Evolutionary conservation across 2,329 filamentous ascomycete species (phyloP).

Genomic region (Westerdykella ornata): DNA sequence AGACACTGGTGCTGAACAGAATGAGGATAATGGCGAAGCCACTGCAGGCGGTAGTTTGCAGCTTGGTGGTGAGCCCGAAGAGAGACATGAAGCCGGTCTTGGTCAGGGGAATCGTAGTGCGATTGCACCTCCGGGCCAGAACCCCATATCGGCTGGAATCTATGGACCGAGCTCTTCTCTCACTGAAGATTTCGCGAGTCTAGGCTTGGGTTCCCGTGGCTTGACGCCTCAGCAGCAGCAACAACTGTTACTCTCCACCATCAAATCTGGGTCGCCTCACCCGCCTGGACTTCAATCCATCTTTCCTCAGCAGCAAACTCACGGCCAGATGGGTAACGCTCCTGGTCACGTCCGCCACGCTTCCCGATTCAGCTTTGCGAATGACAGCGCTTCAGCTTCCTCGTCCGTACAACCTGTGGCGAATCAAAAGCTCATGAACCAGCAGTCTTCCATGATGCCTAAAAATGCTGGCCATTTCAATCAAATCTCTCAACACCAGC

Average conservation of each 20-base stretch:
- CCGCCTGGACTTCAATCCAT: conserved; percentile 50
- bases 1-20: conserved; percentile 44
- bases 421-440: conserved; percentile 73
- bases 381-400: conserved; percentile 57
- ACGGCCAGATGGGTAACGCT: conserved; percentile 50
- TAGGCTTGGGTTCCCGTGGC: conserved; percentile 57
- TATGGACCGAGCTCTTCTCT: conserved; percentile 32
- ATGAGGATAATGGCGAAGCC: conserved; percentile 64
- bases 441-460: conserved; percentile 81
- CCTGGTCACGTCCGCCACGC: conserved; percentile 72
- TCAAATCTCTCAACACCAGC: conserved; percentile 49
- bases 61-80: conserved; percentile 87
- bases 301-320: conserved; percentile 43
- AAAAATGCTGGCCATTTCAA: conserved; percentile 44
- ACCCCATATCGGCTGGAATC: conserved; percentile 43
- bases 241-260: conserved; percentile 56
- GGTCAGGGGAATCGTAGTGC: conserved; percentile 57
- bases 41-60: conserved; percentile 68
- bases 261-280: conserved; percentile 50
- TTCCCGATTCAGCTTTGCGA: conserved; percentile 82
- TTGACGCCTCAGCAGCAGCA: conserved; percentile 75
- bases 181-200: conserved; percentile 34
- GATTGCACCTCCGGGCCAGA: conserved; percentile 72
- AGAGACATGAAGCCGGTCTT: conserved; percentile 54
- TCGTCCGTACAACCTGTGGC: conserved; percentile 67